Base-by-base conservation (phyloP, 352 stramenopile genomes). In the Phytophthora constricta region DNA sequence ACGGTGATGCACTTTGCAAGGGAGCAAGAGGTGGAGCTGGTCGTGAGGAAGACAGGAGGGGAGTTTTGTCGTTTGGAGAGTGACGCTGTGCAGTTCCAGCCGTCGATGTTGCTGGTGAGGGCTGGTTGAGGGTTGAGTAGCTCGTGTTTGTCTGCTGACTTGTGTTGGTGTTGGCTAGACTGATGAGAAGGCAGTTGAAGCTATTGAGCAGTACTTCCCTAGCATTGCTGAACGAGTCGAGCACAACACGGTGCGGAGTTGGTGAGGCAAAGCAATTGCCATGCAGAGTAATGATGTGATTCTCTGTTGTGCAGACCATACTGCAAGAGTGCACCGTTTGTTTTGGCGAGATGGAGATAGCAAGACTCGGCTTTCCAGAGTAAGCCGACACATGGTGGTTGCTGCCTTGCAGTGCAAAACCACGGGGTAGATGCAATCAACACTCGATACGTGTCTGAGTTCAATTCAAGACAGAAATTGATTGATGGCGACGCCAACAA, bases 121-220 rank as follows among this genome's bases (percentile, higher is more conserved):
- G 14, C 16, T 50, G 57, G 4, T 45, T 26, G 17, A 20, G 13
- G 0, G 34, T 51, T 62, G 16, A 49, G n/a, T 31, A 55, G 3
- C 16, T 58, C 23, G 16, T 55, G 14, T 23, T 59, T 39, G 14
- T 26, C 25, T 71, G 47, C 31, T 68, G 46, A 11, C 47, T 26
- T 20, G 41, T 31, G 31, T 52, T 19, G 34, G 52, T 56, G 28
- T 9, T 22, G 28, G 14, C 19, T 48, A 91, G 83, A 90, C 68
- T 2, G 83, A 91, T 58, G 64, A 55, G n/a, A 84, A 80, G 43
- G 83, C 83, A 23, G 75, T 78, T 0, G 70, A 77, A 47, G 80
- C 83, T 4, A 84, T 91, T 25, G 70, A 74, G 50, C 83, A 56
- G 41, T 90, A 90, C 65, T 91, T 91, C 58, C 83, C 83, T 28